Conservation (phyloP, 495 filamentous ascomycete genomes). For the Penicillium turbatum region DNA sequence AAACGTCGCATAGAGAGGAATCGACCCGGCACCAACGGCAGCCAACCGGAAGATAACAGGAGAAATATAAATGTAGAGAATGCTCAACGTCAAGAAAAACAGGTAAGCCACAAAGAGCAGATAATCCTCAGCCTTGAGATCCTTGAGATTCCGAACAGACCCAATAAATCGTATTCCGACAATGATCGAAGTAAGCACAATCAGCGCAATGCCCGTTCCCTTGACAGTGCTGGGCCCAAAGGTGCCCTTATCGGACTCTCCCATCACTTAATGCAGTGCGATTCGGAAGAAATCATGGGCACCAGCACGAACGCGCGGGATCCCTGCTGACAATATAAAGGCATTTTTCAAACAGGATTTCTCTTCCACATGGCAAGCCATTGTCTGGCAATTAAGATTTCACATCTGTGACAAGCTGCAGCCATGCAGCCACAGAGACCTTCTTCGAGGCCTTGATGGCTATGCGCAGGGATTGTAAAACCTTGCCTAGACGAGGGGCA, state of each 20-base stretch:
- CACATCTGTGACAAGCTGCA: neutral
- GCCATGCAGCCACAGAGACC: no score
- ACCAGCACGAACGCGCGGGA: neutral
- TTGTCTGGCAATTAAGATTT: neutral
- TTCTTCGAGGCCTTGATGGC: no score
- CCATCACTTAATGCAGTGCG: neutral
- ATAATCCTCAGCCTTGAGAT: constrained; percentile 29
- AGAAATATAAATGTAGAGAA: constrained; percentile 34
- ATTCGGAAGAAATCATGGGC: neutral
- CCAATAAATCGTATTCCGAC: constrained; percentile 17
- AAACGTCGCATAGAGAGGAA: constrained; percentile 19
- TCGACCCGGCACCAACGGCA: constrained; percentile 1
- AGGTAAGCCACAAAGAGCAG: constrained; percentile 25
- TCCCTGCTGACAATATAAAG: constrained; percentile 2
- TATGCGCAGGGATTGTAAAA: no score
- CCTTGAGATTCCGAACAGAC: constrained; percentile 7
- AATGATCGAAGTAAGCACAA: constrained; percentile 27
- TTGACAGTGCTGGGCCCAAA: constrained; percentile 16
- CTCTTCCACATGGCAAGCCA: neutral
- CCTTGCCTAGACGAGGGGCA: no score
- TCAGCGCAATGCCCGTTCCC: constrained; percentile 24
- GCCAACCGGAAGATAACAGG: constrained; percentile 27
- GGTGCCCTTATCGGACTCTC: neutral
- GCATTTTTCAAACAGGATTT: neutral
- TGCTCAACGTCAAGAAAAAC: constrained; percentile 29